Evolutionary conservation across 2,329 filamentous ascomycete species (phyloP).

Genomic region (Ustilaginoidea virens): DNA sequence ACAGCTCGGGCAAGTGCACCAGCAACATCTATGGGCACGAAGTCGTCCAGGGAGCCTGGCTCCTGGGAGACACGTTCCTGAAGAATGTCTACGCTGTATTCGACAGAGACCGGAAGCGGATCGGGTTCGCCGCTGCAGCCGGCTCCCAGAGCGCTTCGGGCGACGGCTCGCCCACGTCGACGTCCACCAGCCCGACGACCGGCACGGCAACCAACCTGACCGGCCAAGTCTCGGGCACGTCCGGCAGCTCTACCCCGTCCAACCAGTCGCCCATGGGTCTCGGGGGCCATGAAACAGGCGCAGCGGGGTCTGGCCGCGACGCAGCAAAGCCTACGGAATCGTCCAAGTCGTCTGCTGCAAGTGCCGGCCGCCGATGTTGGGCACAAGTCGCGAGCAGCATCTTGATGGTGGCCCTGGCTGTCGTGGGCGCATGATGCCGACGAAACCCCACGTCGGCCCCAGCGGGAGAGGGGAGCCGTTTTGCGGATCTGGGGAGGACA

Average conservation of each 20-base stretch:
- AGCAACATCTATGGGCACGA: slow-evolving; percentile 64
- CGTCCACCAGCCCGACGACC: not conserved
- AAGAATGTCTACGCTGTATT: slow-evolving; percentile 86
- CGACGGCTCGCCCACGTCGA: not conserved
- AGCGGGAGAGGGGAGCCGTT: no score
- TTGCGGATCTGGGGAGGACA: no score
- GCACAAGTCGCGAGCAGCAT: no score
- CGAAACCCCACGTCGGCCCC: no score
- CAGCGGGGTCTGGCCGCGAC: not conserved
- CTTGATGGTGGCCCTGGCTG: no score
- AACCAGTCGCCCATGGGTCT: slow-evolving; percentile 6
- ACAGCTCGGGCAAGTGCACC: slow-evolving; percentile 33
- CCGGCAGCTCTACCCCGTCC: slow-evolving; percentile 1
- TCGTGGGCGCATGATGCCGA: no score
- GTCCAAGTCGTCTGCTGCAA: slow-evolving; percentile 5
- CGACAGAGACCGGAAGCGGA: slow-evolving; percentile 51
- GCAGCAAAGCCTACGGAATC: slow-evolving; percentile 5
- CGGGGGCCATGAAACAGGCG: slow-evolving; percentile 9
- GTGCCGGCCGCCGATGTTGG: no score
- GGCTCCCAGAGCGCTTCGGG: not conserved
- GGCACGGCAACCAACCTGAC: slow-evolving; percentile 3
- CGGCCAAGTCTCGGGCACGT: no score
- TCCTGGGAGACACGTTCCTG: slow-evolving; percentile 73
- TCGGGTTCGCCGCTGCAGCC: slow-evolving; percentile 23
- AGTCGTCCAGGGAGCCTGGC: slow-evolving; percentile 52